Base-by-base conservation (phyloP, 2,329 filamentous ascomycete genomes). In the Monosporascus sp. region DNA sequence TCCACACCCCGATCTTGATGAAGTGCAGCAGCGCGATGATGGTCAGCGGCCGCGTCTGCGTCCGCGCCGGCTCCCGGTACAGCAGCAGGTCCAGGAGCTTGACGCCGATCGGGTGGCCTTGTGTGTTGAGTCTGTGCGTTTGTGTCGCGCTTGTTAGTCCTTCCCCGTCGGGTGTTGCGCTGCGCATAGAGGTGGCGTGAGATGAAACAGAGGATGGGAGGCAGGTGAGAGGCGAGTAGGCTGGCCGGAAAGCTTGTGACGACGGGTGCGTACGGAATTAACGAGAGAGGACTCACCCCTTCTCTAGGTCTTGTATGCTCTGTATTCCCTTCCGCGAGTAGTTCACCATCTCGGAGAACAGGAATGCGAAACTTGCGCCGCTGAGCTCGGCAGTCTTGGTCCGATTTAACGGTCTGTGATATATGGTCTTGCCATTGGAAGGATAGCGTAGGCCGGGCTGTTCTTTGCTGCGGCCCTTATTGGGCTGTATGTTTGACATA, bases 311-410 rank as follows among this genome's bases (percentile, higher is more conserved):
- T 64, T 93, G 88, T 54, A 99, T 96, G 6, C 90, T 92, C 60
- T 89, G 94, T 51, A 97, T 93, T 57, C 89, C 81, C 65, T 86
- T 82, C 70, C 97, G 94, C 61, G 94, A 93, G 72, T 97, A 97
- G 65, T 85, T 86, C 48, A 99, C 92, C 89, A 97, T 96, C 76
- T 97, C 93, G 55, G 88, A 86, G 69, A 99, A 97, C 54, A 99
- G 79, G 71, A 96, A 97, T 42, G 94, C 93, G 73, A 99, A 97
- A 72, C 90, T 91, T 11, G 94, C 84, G 68, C 95, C 88, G 70
- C 91, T 96, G 60, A 95, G 83, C 77, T 97, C 93, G 54, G 89
- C 83, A 63, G 89, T 90, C 70, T 90, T 89, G 63, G 86, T 88
- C 59, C 94, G 88, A 73, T 97, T 97, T 56, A 97, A 79, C 57